Percentiles rank a stretch among this genome's conserved stretches.
phyloP scores from a whole-genome alignment of 169 alveolate genomes.

The Cryptosporidium bovis region DNA sequence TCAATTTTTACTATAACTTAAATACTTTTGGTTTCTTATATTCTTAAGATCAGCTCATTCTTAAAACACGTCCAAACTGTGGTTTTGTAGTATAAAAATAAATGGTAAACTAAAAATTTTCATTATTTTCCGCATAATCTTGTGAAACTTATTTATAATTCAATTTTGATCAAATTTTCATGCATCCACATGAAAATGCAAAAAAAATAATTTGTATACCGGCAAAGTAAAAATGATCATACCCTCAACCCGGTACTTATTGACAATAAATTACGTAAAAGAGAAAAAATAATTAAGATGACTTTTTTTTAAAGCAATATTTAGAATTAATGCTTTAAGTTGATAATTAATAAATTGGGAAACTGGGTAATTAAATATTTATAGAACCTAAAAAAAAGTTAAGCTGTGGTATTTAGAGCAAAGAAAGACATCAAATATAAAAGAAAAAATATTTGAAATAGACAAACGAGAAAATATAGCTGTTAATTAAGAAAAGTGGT shows the following conservation, averaged over 20 bases:
- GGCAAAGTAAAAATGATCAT: conserved; percentile 12
- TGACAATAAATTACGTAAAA: too few species aligned
- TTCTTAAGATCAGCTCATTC: too few species aligned
- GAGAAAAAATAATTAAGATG: conserved; percentile 3
- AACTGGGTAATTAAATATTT: not conserved
- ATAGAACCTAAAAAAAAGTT: too few species aligned
- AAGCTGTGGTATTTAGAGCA: not conserved
- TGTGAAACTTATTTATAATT: too few species aligned
- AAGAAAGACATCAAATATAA: not conserved
- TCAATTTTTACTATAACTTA: too few species aligned
- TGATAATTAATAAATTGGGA: not conserved
- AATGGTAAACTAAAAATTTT: too few species aligned
- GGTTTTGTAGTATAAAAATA: too few species aligned
- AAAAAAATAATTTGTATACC: conserved; percentile 45
- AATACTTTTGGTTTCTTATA: too few species aligned
- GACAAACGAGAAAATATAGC: not conserved
- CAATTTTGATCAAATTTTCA: not conserved
- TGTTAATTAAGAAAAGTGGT: not conserved
- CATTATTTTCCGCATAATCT: too few species aligned
- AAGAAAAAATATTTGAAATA: not conserved
- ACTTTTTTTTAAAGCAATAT: conserved; percentile 2
- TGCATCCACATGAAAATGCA: conserved; percentile 42
- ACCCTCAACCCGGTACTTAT: conserved; percentile 64
- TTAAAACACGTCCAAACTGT: too few species aligned
- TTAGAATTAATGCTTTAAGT: conserved; percentile 5